Base-by-base conservation (phyloP, 257 asterid genomes). In the Solanum stenotomum region DNA sequence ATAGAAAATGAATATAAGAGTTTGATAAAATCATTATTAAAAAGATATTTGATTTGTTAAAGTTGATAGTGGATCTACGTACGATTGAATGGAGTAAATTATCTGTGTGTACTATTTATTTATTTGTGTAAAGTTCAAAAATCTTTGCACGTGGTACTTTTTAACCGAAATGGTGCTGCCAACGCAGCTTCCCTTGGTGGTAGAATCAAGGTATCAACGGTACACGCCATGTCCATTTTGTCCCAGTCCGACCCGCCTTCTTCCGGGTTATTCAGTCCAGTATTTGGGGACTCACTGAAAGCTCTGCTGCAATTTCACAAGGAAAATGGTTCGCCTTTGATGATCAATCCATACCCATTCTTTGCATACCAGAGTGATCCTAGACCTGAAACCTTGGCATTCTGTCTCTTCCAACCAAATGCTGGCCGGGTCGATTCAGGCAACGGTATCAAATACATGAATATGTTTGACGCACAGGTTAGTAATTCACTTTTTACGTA, bases 401-500 rank as follows among this genome's bases (percentile, higher is more conserved):
- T 96, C 90, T 97, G 99, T 61, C 95, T 97, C 90, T 97, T 97
- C 94, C 98, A 94, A 91, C 98, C 98, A 13, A 97, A 97, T 63
- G 95, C 96, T 8, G 99, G 99, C 23, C 94, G 99, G 49, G 90
- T 89, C 3, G 99, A 97, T 90, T 61, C 98, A 2, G 92, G 93
- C 72, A 90, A 89, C 10, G 95, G 98, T 86, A 96, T 94, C 84
- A 96, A 94, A 90, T 97, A 97, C 92, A 94, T 94, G 99, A 97
- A 97, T 98, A 97, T 97, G 99, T 97, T 96, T 87, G 99, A 97
- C 89, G 98, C 99, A 16, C 99, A 97, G 99, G 99, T 96, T 63
- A 89, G 90, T 38, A 25, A 38, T 67, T 85, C 16, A 16, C 7
- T n/a, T 44, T 23, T 27, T 29, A 12, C 1, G n/a, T 40, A 70